Evolutionary conservation across 495 filamentous ascomycete genomes (phyloP).

Genomic region (Hypomontagnella monticulosa): DNA sequence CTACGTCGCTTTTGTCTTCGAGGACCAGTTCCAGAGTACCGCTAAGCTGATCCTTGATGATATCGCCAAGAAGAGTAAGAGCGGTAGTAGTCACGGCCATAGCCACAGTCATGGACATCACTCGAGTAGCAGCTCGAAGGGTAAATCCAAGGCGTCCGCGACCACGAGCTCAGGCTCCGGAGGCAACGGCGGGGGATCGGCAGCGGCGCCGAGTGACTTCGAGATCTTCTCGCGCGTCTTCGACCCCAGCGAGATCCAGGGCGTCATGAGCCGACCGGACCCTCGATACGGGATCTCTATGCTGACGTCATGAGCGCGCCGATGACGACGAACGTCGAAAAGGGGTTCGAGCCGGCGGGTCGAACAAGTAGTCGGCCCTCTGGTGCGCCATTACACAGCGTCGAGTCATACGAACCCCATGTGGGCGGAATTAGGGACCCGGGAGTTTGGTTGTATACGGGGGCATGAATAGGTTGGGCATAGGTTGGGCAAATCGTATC

Average conservation of each 20-base stretch:
- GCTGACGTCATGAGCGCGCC: conserved; percentile 44
- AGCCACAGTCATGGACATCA: conserved; percentile 20
- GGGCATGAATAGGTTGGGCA: background rate
- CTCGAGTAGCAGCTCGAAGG: conserved; percentile 41
- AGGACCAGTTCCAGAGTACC: conserved; percentile 57
- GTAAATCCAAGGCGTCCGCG: conserved; percentile 46
- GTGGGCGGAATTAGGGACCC: conserved; percentile 40
- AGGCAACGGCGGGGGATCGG: conserved; percentile 17
- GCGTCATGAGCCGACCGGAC: conserved; percentile 54
- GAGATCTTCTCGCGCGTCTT: conserved; percentile 57
- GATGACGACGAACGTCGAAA: background rate
- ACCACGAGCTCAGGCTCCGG: conserved; percentile 40
- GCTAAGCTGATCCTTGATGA: conserved; percentile 58
- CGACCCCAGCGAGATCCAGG: conserved; percentile 50
- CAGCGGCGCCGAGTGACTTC: conserved; percentile 49
- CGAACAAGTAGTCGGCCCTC: background rate
- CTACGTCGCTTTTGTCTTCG: conserved; percentile 77
- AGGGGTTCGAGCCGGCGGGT: background rate
- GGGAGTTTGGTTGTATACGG: conserved; percentile 29
- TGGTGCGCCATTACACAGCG: conserved; percentile 46
- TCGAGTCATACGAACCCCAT: conserved; percentile 39
- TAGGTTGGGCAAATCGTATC: background rate
- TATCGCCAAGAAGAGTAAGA: conserved; percentile 56
- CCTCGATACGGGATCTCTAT: conserved; percentile 58
- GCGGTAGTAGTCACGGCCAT: conserved; percentile 23